Evolutionary conservation across 352 stramenopile genomes (phyloP).

Genomic region (Globisporangium heterothallicum): DNA sequence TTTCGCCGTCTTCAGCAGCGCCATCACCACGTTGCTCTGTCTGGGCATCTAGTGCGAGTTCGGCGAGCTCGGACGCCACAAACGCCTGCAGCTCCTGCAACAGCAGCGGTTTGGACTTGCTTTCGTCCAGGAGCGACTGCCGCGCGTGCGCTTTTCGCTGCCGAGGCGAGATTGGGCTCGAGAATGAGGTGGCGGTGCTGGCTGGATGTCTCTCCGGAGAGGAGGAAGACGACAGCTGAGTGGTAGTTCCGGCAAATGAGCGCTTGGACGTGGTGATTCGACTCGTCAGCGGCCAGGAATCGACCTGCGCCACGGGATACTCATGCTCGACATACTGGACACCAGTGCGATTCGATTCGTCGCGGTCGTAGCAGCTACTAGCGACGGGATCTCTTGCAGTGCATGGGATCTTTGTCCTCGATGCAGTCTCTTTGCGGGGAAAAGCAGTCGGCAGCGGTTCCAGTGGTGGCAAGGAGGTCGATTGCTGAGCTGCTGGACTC

Average conservation of each 20-base stretch:
- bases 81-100: slow-evolving; percentile 43
- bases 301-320: slow-evolving; percentile 25
- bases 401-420: too few relatives aligned
- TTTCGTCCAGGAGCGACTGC: slow-evolving; percentile 20
- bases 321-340: slow-evolving; percentile 12
- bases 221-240: too few relatives aligned
- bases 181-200: too few relatives aligned
- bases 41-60: too few relatives aligned
- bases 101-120: slow-evolving; percentile 31
- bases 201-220: too few relatives aligned
- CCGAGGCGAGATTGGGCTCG: slow-evolving; percentile 11
- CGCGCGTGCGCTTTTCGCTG: slow-evolving; percentile 20
- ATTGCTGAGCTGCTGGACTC: too few relatives aligned
- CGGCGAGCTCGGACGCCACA: slow-evolving; percentile 22
- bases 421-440: too few relatives aligned
- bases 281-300: slow-evolving; percentile 32
- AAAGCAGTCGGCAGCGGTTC: too few relatives aligned
- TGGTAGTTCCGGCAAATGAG: not conserved
- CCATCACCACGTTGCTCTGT: too few relatives aligned
- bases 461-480: too few relatives aligned
- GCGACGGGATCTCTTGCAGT: too few relatives aligned
- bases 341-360: not conserved
- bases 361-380: not conserved
- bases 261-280: slow-evolving; percentile 8
- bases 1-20: not conserved